phyloP scores from a whole-genome alignment of 2,329 filamentous ascomycete species.

The Botrytis deweyae region DNA sequence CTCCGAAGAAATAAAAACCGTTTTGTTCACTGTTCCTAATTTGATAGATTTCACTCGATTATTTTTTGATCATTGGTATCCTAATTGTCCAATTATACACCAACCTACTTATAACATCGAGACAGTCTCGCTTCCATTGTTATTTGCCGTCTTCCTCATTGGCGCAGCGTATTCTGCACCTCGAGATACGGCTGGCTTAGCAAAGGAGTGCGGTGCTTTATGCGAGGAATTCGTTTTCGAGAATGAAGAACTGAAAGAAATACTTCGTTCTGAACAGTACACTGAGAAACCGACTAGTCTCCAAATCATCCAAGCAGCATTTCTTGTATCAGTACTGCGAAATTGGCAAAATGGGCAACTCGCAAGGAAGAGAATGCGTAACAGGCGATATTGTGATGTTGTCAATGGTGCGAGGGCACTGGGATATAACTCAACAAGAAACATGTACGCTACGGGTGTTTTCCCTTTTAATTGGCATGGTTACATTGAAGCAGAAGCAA shows the following conservation, averaged over 20 bases:
- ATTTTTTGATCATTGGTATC: constrained; percentile 22
- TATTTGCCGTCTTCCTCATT: constrained; percentile 23
- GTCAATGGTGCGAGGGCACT: background rate
- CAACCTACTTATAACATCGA: constrained; percentile 21
- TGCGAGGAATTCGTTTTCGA: constrained; percentile 22
- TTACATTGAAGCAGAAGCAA: constrained; percentile 13
- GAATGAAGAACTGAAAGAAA: background rate
- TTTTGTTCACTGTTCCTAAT: constrained; percentile 40
- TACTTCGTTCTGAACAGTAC: background rate
- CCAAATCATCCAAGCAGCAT: constrained; percentile 13
- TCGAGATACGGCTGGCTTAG: constrained; percentile 19
- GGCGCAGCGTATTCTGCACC: constrained; percentile 22
- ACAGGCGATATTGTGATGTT: constrained; percentile 10
- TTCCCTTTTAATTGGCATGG: background rate
- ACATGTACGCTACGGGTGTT: background rate
- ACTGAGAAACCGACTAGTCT: background rate
- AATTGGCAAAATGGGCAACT: constrained; percentile 14
- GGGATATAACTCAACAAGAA: background rate
- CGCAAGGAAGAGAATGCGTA: constrained; percentile 8
- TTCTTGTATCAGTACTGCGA: constrained; percentile 12
- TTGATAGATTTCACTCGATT: constrained; percentile 44
- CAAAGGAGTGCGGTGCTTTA: constrained; percentile 9
- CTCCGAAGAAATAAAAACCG: background rate
- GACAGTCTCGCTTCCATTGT: constrained; percentile 18
- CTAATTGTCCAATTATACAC: constrained; percentile 21